A percentile compares a stretch with the other conserved stretches of the same genome.
Evolutionary conservation across 225 moss, liverwort and hornwort genomes (phyloP).

Genomic region (Straminergon stramineum): DNA sequence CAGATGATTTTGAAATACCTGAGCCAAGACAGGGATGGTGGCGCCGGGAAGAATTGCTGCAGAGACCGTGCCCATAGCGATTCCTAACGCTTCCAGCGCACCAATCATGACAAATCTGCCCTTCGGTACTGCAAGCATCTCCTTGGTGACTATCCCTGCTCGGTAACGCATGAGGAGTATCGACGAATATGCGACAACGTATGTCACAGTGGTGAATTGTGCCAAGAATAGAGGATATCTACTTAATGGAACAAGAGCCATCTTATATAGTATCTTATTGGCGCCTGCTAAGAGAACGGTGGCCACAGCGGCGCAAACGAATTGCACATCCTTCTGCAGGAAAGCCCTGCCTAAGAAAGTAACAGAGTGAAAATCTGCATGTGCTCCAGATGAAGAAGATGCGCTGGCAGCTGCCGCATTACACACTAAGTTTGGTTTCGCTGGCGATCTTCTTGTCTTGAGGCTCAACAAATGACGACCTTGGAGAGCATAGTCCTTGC

Average conservation of each 20-base stretch:
- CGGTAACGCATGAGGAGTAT: conserved; percentile 70
- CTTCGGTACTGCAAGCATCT: conserved; percentile 76
- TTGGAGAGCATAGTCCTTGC: not conserved
- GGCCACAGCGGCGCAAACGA: conserved; percentile 35
- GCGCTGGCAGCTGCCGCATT: conserved; percentile 19
- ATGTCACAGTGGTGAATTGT: conserved; percentile 69
- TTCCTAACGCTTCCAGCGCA: conserved; percentile 67
- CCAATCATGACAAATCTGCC: conserved; percentile 56
- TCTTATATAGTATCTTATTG: conserved; percentile 80
- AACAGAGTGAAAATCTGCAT: conserved; percentile 21
- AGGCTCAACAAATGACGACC: not conserved
- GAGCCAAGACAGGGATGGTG: conserved; percentile 68
- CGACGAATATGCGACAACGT: conserved; percentile 77
- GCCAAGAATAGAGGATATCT: conserved; percentile 80
- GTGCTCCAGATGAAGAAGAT: conserved; percentile 14
- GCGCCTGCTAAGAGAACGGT: conserved; percentile 47
- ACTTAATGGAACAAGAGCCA: conserved; percentile 82
- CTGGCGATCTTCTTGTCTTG: not conserved
- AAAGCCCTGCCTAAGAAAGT: conserved; percentile 27
- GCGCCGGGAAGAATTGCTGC: conserved; percentile 88
- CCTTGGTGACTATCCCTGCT: conserved; percentile 76
- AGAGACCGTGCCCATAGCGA: conserved; percentile 66
- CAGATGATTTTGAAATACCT: conserved; percentile 29
- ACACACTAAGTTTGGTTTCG: not conserved
- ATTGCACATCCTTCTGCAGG: conserved; percentile 40